Conservation (phyloP, 768 basidiomycete species). For the Phylloporus sp. region DNA sequence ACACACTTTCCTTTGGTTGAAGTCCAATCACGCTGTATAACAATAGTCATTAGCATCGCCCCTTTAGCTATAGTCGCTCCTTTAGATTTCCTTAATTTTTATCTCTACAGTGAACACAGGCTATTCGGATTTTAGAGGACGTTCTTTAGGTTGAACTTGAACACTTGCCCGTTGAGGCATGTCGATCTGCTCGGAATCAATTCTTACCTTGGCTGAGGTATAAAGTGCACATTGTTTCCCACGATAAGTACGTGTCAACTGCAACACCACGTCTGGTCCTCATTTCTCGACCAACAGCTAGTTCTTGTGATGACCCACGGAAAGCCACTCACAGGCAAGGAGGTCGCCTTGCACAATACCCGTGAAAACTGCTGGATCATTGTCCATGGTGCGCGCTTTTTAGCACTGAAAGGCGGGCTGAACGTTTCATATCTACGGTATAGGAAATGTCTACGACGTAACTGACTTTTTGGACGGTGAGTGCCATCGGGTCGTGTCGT, state of each 20-base stretch:
- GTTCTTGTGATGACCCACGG: slow-evolving; percentile 10
- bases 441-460: slow-evolving; percentile 74
- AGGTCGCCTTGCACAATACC: slow-evolving; percentile 51
- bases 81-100: slow-evolving; percentile 20
- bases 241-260: no score
- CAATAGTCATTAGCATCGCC: slow-evolving; percentile 17
- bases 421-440: not conserved
- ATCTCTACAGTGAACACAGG: slow-evolving; percentile 18
- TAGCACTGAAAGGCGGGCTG: not conserved
- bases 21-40: slow-evolving; percentile 17
- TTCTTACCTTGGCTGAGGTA: no score
- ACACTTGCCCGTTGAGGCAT: slow-evolving; percentile 6
- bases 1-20: not conserved
- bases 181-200: slow-evolving; percentile 2
- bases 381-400: slow-evolving; percentile 55
- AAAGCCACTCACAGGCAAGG: slow-evolving; percentile 38
- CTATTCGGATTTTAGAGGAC: not conserved
- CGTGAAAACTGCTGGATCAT: slow-evolving; percentile 78
- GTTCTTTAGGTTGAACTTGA: slow-evolving; percentile 2
- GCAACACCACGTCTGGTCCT: no score
- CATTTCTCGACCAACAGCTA: not conserved
- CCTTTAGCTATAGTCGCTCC: slow-evolving; percentile 17
- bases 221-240: no score
- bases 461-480: slow-evolving; percentile 71
- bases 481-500: slow-evolving; percentile 1